phyloP scores from a whole-genome alignment of 345 rosid species.

The Psidium guajava region DNA sequence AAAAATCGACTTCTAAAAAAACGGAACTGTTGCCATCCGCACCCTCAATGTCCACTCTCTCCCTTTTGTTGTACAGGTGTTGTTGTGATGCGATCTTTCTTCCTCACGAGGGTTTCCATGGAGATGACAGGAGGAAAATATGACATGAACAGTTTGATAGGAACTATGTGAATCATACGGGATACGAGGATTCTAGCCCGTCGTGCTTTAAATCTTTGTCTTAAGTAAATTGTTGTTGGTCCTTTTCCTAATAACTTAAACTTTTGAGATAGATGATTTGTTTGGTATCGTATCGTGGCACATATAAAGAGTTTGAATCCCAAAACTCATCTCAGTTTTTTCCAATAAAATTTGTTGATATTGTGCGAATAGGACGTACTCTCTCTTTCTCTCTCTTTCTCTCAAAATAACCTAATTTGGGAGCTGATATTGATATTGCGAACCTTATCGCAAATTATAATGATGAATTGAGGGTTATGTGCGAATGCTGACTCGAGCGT shows the following conservation, averaged over 20 bases:
- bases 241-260: neutral
- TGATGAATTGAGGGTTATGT: neutral
- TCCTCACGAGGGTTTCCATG: neutral
- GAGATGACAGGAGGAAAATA: neutral
- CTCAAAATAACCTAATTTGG: neutral
- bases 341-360: neutral
- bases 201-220: neutral
- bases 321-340: neutral
- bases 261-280: accelerated
- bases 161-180: neutral
- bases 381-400: neutral
- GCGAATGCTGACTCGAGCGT: neutral
- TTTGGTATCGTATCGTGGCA: neutral
- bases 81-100: neutral
- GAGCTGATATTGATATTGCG: neutral
- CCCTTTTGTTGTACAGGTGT: neutral
- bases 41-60: neutral
- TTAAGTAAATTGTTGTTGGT: neutral
- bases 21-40: too few species aligned
- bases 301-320: neutral
- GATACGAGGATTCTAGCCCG: neutral
- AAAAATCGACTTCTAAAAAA: too few species aligned
- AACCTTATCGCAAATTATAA: neutral
- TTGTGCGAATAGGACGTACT: neutral
- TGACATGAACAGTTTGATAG: neutral